Base-by-base conservation (phyloP, 2,329 filamentous ascomycete genomes). In the Ophioceras dolichostomum region DNA sequence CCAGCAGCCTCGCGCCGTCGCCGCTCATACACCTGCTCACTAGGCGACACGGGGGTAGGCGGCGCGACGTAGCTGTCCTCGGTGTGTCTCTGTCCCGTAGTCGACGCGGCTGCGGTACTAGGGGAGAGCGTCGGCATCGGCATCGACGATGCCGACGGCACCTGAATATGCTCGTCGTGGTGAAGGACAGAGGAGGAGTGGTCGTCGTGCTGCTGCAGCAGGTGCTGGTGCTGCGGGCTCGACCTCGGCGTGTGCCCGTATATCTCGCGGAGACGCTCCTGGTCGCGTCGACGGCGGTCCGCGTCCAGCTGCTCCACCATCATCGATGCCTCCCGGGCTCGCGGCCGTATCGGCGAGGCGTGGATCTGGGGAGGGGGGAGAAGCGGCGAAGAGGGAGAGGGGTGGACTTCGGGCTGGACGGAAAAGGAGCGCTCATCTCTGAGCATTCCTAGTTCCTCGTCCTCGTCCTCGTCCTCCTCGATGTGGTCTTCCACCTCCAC, bases 191-290 rank as follows among this genome's bases (percentile, higher is more conserved):
- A 7, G 8, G 22, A 26, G 22, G 8, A 7, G 22, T 26, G 22
- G 22, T 26, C 22, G 22, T 26, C 22, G 22, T 26, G 22, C 8
- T 26, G 22, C 7, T 26, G 22, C 7, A 26, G 22, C 7, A 26
- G 22, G 12, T 26, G 22, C 7, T 26, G 22, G 12, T 26, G 22
- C 7, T 26, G 10, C 24, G n/a, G n/a, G 16, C 6, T 4, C 10
- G 12, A 5, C 2, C 41, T 39, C 21, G 43, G 41, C 14, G 50
- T 50, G n/a, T 60, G 49, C 4, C 67, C 67, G 42, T 76, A 75
- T 16, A 70, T 69, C 42, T 76, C 71, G 5, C 68, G 60, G 22
- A 70, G 52, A 2, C 69, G 61, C 36, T 68, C 67, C 42, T 71
- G 67, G 2, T 74, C 68, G 3, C 55, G 55, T 10, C 51, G 51